Evolutionary conservation across 768 basidiomycete genomes (phyloP), one percentile per base, ranked within the genome.

Genomic region (Tubosaeta brunneosetosa): DNA sequence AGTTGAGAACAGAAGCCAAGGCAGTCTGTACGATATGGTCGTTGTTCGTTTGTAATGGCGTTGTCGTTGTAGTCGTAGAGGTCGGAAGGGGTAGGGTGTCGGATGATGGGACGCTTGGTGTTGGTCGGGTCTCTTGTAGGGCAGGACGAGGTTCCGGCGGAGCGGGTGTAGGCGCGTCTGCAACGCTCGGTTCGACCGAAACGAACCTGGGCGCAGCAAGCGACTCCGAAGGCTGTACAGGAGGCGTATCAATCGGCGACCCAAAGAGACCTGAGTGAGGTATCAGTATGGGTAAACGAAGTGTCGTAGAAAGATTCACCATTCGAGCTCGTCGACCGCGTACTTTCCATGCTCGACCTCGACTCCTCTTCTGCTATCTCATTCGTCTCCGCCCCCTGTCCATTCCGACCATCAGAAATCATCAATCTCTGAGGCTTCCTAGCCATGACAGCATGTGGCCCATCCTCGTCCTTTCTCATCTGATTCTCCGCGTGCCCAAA

Each of bases 401-500:
- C 67, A 71, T 56, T 71, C 52, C 63, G 64, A 1, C 67, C 71
- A 54, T 75, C 82, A 42, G 82, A 85, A 49, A 92, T 91, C 81
- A 91, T 77, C 33, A 92, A 67, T 37, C 88, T 71, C 44, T 80
- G 74, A 13, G 71, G 69, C 49, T 76, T 73, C 40, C 79, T 74
- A 3, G 77, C 76, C 7, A 83, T 71, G 3, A 82, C 78, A 26
- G 76, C 71, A 33, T 71, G 71, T 6, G 73, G 61, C 11, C 71
- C 57, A 37, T 63, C 68, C 42, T 69, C 68, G 46, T 66, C 69
- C 42, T 62, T 67, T 41, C 62, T 67, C 47, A 67, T 75, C 53
- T 74, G 68, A 43, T 70, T 74, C 1, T 74, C 73, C 0, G 65
- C 60, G 49, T 77, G 79, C 12, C 88, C 87, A 71, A 98, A 98